Evolutionary conservation across 495 filamentous ascomycete genomes (phyloP), one percentile per base, ranked within the genome.

Genomic region (Astrothelium macrocarpum): DNA sequence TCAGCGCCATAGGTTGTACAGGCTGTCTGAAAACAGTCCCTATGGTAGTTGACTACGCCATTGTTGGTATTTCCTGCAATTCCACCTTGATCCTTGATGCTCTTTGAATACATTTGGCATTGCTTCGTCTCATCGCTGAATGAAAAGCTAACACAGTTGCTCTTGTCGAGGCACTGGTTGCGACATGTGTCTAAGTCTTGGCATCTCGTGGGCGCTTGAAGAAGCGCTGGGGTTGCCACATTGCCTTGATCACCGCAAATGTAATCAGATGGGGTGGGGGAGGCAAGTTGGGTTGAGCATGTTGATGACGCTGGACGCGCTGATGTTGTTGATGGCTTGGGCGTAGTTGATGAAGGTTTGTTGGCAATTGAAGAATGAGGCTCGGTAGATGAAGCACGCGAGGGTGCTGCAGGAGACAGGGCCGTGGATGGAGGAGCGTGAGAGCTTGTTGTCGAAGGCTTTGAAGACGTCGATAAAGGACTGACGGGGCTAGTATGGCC

Each of bases 151-250:
- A 25, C 49, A 29, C 49, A 56, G 25, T 56, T 29, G 49, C 49
- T 56, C 49, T 56, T 56, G 49, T 56, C 49, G 49, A 56, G 49
- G 16, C 49, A 56, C 2, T 56, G 49, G 49, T 56, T 56, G 49
- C 49, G 49, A 25, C 49, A 56, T 4, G 49, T 56, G 25, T 56
- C 49, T 11, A 56, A 16, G 4, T 56, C 49, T 26, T 56, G 26
- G 25, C 23, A 56, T 12, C 23, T 56, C 2, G 5, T 56, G 9
- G 49, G 23, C 20, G 49, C 23, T 16, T 56, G 49, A 16, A 56
- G 49, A 16, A 56, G 49, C 25, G 49, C 49, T 10, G 49, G 49
- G 9, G 25, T 29, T 9, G 49, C 23, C 9, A 56, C 49, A 11
- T 56, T 26, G 25, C 49, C 49, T 56, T 56, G 49, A 26, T 28